These are phyloP conservation scores for Orbilia brochopaga DNA, from an alignment of 2,329 filamentous ascomycete genomes.

Conservation along the genomic window DNA sequence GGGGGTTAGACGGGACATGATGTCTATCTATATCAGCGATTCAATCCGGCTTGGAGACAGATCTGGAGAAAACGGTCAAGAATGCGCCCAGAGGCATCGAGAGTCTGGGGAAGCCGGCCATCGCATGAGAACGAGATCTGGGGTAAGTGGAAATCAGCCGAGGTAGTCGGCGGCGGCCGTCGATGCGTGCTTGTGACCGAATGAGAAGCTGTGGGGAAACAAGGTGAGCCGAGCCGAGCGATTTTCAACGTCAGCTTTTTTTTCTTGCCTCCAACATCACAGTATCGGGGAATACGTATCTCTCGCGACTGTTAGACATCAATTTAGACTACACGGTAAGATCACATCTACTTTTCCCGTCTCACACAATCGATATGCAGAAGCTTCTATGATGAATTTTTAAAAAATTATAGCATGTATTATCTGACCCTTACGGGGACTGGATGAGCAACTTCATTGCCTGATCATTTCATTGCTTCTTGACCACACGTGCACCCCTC, in stretches of 20 bases:
- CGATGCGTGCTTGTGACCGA: constrained; percentile 42
- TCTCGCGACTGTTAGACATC: not conserved
- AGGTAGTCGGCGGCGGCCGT: constrained; percentile 24
- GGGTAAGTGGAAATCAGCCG: constrained; percentile 33
- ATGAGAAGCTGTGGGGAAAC: constrained; percentile 30
- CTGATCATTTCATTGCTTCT: not conserved
- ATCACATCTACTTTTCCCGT: not conserved
- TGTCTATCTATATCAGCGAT: not conserved
- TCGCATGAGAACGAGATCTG: constrained; percentile 6
- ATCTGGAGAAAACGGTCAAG: constrained; percentile 1
- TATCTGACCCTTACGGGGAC: constrained; percentile 14
- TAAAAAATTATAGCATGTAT: constrained; percentile 31
- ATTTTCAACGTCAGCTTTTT: constrained; percentile 1
- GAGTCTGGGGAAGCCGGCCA: constrained; percentile 23
- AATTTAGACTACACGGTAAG: not conserved
- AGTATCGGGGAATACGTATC: no score
- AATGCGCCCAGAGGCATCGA: not conserved
- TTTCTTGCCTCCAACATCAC: constrained; percentile 15
- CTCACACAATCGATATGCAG: not conserved
- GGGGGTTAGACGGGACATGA: constrained; percentile 47
- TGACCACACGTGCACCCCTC: not conserved
- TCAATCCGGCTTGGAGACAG: not conserved
- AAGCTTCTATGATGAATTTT: constrained; percentile 12
- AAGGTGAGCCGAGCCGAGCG: not conserved
- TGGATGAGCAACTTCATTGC: constrained; percentile 20